Evolutionary conservation across 2,329 filamentous ascomycete species (phyloP), one percentile per base, ranked within the genome.

Genomic region (Stachybotrys echinatus): DNA sequence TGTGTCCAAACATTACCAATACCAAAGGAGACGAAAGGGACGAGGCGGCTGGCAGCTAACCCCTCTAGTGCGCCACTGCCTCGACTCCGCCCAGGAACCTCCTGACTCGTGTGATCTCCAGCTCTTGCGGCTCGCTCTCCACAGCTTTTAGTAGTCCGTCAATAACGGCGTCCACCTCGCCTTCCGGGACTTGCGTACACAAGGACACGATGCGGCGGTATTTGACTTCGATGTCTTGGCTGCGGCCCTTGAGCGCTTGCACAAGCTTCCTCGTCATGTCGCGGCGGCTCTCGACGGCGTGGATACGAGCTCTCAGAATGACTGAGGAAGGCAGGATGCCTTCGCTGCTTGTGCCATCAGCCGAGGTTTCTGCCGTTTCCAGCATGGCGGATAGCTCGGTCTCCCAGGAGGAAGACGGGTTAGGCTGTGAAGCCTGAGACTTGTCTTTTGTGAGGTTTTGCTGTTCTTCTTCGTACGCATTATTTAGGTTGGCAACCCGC

Each of bases 171-270:
- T 97, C 94, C 14, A 97, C 88, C 51, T 89, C 81, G 8, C 79
- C 77, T 54, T 95, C 90, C 1, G 83, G 79, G 31, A 92, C 88
- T 8, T 84, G 85, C 0, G 91, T 95, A 64, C 92, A 96, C 12
- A 96, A 74, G 48, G 87, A 84, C 21, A 99, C 90, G 23, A 97
- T 89, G 56, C 87, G 88, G 22, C 91, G 81, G 65, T 96, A 96
- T 68, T 94, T 90, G 56, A 87, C 77, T 62, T 96, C 92, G 4
- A 95, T 77, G 48, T 96, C 91, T 5, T 84, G 85, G 58, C 89
- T 92, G 52, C 88, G 84, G 23, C 86, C 85, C 64, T 89, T 86
- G 8, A 99, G 77, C 6, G 80, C 80, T 18, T 80, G 78, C 2
- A 90, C 85, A 58, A 87, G 82, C 47, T 82, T 80, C 48, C 81